phyloP scores from a whole-genome alignment of 192 early-diverging fungal species.

The Mortierella claussenii region DNA sequence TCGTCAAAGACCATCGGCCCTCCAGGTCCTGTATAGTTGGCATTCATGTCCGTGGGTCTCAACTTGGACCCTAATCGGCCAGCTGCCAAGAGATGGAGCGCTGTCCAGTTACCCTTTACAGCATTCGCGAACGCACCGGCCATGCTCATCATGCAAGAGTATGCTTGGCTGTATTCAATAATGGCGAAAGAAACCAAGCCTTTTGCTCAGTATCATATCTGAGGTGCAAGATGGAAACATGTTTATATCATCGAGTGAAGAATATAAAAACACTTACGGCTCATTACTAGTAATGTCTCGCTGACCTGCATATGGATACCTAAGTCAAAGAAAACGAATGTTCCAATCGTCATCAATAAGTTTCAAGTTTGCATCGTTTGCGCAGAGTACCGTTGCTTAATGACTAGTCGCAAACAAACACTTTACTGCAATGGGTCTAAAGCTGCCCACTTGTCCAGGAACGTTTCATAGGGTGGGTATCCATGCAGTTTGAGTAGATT shows the following conservation, averaged over 20 bases:
- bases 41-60: slow-evolving; percentile 48
- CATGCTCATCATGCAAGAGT: slow-evolving; percentile 67
- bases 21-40: slow-evolving; percentile 58
- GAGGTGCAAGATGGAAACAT: too few species aligned
- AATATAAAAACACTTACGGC: slow-evolving; percentile 44
- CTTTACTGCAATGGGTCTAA: slow-evolving; percentile 48
- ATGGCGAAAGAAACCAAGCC: neutral
- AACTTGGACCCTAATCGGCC: slow-evolving; percentile 44
- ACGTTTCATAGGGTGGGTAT: slow-evolving; percentile 59
- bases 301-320: slow-evolving; percentile 55
- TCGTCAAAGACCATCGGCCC: slow-evolving; percentile 49
- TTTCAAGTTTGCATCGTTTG: neutral
- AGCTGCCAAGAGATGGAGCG: slow-evolving; percentile 22
- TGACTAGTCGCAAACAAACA: neutral
- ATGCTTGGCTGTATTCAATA: slow-evolving; percentile 50
- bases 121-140: slow-evolving; percentile 56
- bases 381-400: too few species aligned
- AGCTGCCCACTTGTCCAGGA: slow-evolving; percentile 56
- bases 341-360: neutral
- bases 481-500: slow-evolving; percentile 57
- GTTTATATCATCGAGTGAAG: too few species aligned
- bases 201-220: neutral
- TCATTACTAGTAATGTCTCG: slow-evolving; percentile 60
- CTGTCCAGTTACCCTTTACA: slow-evolving; percentile 38
- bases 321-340: slow-evolving; percentile 1